Evolutionary conservation across 2,329 filamentous ascomycete genomes (phyloP), one percentile per base, ranked within the genome.

Genomic region (Phialophora chinensis): DNA sequence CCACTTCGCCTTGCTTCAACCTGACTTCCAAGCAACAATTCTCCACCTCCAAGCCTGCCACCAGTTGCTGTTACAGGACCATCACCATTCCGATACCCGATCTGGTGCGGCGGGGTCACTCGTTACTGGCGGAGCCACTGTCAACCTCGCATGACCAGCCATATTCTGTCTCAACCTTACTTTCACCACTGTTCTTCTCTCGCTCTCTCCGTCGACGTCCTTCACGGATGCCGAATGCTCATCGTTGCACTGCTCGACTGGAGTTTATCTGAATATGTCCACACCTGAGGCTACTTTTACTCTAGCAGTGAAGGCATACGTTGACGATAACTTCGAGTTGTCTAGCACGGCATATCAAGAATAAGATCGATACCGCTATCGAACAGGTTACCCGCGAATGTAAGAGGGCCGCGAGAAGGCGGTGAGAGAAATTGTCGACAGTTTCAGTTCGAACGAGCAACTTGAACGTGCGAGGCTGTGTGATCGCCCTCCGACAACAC

Each of bases 131-230:
- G 29, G 50, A 55, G 31, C 53, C 29, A 31, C 58, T 63, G 65
- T 64, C 68, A 64, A 67, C 63, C 68, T 68, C 63, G 68, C 63
- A 66, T 68, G 60, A 67, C 58, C 64, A 65, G 60, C 31, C 50
- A 56, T 33, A 57, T 63, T 44, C 63, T 52, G 55, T 52, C 57
- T 60, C 68, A 68, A 70, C 68, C 66, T 70, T 70, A 68, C 54
- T 70, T 70, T 52, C 59, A 70, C 68, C 29, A 70, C 68, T 57
- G n/a, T 54, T 55, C 29, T 31, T 31, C 53, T 35, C 4, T n/a
- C 35, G 38, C 49, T 52, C 49, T 27, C 20, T 52, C 4, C 17
- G 38, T 44, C 38, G 38, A 44, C 38, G 38, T n/a, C 38, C 17
- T n/a, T 20, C 38, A n/a, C 17, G 17, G 6, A 7, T 42, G 38